phyloP scores from a whole-genome alignment of 257 asterid species.

The Solanum etuberosum region DNA sequence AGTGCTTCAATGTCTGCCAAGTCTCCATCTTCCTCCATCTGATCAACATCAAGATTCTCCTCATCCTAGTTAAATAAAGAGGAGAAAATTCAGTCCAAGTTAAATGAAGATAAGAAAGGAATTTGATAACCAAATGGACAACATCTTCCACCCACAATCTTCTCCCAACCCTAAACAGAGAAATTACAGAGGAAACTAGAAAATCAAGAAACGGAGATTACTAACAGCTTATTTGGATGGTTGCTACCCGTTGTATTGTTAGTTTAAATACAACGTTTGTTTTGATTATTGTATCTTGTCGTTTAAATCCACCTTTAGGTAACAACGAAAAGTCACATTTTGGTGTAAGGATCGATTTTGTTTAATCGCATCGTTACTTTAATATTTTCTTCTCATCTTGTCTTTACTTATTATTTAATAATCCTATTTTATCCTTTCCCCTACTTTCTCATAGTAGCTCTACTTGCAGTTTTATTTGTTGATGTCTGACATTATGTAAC shows the following conservation, averaged over 20 bases:
- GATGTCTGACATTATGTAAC: no score
- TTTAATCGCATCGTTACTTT: neutral
- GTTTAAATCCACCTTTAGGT: neutral
- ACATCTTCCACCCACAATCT: neutral
- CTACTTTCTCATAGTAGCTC: no score
- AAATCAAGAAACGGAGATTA: neutral
- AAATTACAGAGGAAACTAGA: neutral
- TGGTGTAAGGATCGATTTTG: neutral
- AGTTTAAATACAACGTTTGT: neutral
- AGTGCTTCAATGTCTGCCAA: constrained; percentile 85
- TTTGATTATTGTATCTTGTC: neutral
- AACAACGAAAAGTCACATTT: neutral
- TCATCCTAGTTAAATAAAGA: constrained; percentile 33
- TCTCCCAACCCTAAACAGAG: neutral
- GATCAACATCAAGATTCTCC: constrained; percentile 43
- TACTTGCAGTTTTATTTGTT: no score
- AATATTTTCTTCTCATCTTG: neutral
- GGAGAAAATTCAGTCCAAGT: neutral
- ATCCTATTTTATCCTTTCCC: neutral
- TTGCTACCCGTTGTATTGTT: neutral
- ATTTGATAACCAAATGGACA: neutral
- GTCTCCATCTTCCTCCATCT: constrained; percentile 96
- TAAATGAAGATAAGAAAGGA: neutral
- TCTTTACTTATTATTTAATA: no score
- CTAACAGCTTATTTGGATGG: neutral